Evolutionary conservation across 2,329 filamentous ascomycete species (phyloP), one percentile per base, ranked within the genome.

Genomic region (Didymella pomorum): DNA sequence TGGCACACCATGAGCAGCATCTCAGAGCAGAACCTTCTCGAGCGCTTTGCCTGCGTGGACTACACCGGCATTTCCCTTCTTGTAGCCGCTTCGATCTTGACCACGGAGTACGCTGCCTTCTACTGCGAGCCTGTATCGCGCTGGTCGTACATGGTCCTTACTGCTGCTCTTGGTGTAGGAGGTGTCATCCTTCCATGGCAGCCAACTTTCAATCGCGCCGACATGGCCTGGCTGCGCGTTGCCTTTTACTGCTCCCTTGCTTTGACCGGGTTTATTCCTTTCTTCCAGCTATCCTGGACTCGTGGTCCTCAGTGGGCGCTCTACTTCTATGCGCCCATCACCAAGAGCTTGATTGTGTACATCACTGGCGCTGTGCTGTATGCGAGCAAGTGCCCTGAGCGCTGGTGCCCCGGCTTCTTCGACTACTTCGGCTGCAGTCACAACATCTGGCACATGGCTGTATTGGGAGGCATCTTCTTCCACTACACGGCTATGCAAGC

Each of bases 1-100:
- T 99, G 95, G 95, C 95, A 99, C 80, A 97, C 95, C 25, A 98
- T 99, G 93, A 97, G 94, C 80, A 92, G 92, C 69, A 96, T 98
- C 53, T 93, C 94, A 18, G 91, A 96, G 67, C 89, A 96, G 71
- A 87, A 88, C 20, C 86, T 96, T 41, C 90, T 99, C 79, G 95
- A 96, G 75, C 90, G 93, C 61, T 98, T 99, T 71, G 95, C 95
- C 18, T 99, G 95, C 76, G 93, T 99, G 58, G 95, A 99, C 78
- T 99, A 99, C 79, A 98, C 95, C 0, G 95, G 95, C 54, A 99
- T 99, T 67, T 97, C 93, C 1, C 83, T 99, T 49, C 86, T 99
- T 25, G 95, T 99, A 51, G 92, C 95, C 2, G 93, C 95, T 10
- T 96, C 92, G 56, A 99, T 99, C 80, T 92, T 98, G 86, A 97